These are phyloP conservation scores for Gossypium mustelinum DNA, from an alignment of 345 rosid species.

Conservation along the genomic window DNA sequence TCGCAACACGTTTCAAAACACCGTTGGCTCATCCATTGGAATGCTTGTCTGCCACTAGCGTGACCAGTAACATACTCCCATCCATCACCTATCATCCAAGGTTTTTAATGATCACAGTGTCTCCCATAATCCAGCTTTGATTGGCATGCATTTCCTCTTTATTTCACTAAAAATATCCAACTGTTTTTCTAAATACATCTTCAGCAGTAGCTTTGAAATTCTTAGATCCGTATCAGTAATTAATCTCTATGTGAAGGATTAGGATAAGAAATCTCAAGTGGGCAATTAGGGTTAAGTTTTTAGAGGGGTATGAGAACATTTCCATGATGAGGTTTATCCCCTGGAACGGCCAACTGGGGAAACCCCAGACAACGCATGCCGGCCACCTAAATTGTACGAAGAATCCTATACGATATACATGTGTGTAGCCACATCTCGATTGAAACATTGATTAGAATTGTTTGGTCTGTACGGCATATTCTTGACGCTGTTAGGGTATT, in stretches of 20 bases:
- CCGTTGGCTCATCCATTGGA: constrained; percentile 8
- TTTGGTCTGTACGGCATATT: neutral
- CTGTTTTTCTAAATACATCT: neutral
- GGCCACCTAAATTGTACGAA: neutral
- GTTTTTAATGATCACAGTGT: constrained; percentile 16
- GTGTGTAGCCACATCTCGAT: neutral
- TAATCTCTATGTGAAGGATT: neutral
- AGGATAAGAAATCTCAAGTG: neutral
- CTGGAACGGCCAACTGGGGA: neutral
- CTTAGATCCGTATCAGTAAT: neutral
- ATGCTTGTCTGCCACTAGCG: constrained; percentile 33
- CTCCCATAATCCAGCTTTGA: constrained; percentile 25
- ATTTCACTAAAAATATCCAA: neutral
- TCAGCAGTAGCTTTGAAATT: neutral
- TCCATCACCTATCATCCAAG: constrained; percentile 1
- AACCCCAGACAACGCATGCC: neutral
- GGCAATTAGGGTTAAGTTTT: neutral
- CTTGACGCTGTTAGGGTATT: neutral
- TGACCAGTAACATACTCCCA: constrained; percentile 19
- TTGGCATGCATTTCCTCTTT: constrained; percentile 12
- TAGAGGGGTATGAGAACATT: neutral
- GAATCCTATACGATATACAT: constrained; percentile 2
- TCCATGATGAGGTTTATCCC: neutral
- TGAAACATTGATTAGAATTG: neutral
- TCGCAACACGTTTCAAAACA: constrained; percentile 10